A percentile compares a stretch with the other conserved stretches of the same genome.
These are phyloP conservation scores for Colletotrichum sp. DNA, from an alignment of 2,329 filamentous ascomycete species.

Conservation along the genomic window DNA sequence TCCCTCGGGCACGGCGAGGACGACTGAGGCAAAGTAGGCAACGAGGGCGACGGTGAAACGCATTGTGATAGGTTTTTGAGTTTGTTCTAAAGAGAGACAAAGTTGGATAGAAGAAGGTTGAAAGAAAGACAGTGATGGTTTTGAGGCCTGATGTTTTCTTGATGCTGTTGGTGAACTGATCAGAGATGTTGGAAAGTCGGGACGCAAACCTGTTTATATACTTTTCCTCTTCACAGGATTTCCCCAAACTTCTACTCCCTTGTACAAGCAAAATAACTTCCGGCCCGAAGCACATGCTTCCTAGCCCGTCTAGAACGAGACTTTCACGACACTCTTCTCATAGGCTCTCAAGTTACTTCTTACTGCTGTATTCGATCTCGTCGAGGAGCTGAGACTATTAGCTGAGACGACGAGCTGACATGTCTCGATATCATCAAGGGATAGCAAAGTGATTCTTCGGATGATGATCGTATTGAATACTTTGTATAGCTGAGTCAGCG, in stretches of 20 bases:
- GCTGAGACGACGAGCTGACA: neutral
- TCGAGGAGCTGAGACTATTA: accelerated
- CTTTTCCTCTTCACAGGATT: neutral
- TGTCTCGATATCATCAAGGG: neutral
- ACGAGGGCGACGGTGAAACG: neutral
- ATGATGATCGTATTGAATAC: neutral
- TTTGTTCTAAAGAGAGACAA: neutral
- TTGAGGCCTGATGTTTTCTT: neutral
- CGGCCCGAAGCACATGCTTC: neutral
- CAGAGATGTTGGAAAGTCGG: neutral
- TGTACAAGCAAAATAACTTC: neutral
- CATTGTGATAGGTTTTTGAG: neutral
- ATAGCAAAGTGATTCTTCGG: accelerated
- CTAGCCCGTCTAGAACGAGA: accelerated
- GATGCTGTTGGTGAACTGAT: neutral
- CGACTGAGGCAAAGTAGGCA: neutral
- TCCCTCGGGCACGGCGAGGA: neutral
- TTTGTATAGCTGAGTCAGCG: accelerated
- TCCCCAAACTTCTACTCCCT: accelerated
- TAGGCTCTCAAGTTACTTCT: neutral
- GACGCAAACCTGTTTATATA: neutral
- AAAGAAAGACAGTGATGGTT: neutral
- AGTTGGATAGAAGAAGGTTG: neutral
- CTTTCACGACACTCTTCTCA: neutral
- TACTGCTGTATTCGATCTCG: neutral